These are phyloP conservation scores for Magnolia sinica DNA, from an alignment of 164 flowering plant genomes.

Conservation along the genomic window DNA sequence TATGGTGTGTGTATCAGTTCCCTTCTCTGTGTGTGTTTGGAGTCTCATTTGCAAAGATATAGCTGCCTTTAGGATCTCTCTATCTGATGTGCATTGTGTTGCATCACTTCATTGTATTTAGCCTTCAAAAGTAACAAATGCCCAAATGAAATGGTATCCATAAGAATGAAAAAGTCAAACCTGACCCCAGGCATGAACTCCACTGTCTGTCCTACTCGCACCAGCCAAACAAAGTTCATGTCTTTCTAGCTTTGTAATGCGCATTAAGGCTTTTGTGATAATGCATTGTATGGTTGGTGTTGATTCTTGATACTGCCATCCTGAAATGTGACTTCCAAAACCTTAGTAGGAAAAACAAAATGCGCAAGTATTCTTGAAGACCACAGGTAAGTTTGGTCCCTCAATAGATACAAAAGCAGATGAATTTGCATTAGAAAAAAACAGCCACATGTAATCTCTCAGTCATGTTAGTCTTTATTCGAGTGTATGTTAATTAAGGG, in stretches of 20 bases:
- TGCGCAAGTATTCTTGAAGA: neutral
- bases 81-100: too few relatives aligned
- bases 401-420: neutral
- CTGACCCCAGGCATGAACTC: slow-evolving; percentile 99
- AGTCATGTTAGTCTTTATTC: too few relatives aligned
- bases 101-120: too few relatives aligned
- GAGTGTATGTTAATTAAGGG: neutral
- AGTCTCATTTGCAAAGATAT: too few relatives aligned
- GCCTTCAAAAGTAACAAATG: too few relatives aligned
- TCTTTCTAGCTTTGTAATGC: slow-evolving; percentile 60
- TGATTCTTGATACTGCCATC: slow-evolving; percentile 91
- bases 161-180: slow-evolving; percentile 31
- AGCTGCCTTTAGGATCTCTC: too few relatives aligned
- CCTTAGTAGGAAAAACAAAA: neutral
- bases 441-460: neutral
- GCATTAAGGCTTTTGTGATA: slow-evolving; percentile 65
- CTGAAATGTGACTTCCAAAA: slow-evolving; percentile 34
- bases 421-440: neutral
- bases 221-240: slow-evolving; percentile 72
- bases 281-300: slow-evolving; percentile 81
- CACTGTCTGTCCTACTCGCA: slow-evolving; percentile 85
- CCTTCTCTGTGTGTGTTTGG: too few relatives aligned
- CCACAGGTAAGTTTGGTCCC: too few relatives aligned
- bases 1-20: too few relatives aligned
- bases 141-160: neutral